phyloP scores from a whole-genome alignment of 139 green algal genomes.

The Chlorella sp. region DNA sequence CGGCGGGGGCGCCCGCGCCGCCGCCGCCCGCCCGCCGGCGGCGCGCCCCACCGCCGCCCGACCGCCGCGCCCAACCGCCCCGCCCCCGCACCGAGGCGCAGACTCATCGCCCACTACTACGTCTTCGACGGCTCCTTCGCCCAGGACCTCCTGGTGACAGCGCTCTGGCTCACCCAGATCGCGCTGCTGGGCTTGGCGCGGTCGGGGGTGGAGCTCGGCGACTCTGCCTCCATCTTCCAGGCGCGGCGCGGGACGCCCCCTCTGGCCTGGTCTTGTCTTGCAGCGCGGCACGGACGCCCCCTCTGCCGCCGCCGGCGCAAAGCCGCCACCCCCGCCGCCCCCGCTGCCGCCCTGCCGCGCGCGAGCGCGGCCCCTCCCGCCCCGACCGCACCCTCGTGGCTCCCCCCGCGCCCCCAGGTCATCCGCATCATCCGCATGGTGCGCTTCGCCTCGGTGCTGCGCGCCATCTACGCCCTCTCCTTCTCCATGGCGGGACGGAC shows the following conservation, averaged over 20 bases:
- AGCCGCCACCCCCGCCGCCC: not conserved
- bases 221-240: not conserved
- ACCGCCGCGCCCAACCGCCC: too few species aligned
- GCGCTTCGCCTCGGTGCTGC: conserved; percentile 10
- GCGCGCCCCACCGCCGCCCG: not conserved
- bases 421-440: conserved; percentile 25
- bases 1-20: not conserved
- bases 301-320: not conserved
- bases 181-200: not conserved
- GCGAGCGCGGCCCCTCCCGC: too few species aligned
- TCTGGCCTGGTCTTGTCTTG: not conserved
- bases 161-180: conserved; percentile 17
- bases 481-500: not conserved
- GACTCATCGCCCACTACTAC: conserved; percentile 19
- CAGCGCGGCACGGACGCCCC: not conserved
- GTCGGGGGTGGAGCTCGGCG: not conserved
- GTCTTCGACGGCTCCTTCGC: conserved; percentile 9
- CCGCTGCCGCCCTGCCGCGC: not conserved
- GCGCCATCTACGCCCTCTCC: conserved; percentile 2
- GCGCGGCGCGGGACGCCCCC: not conserved
- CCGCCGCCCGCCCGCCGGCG: not conserved
- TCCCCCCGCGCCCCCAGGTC: not conserved
- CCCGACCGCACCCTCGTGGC: not conserved
- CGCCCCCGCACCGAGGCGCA: too few species aligned
- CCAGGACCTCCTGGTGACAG: conserved; percentile 14